Evolutionary conservation across 2,329 filamentous ascomycete genomes (phyloP), one percentile per base, ranked within the genome.

Genomic region (Thielaviopsis musarum): DNA sequence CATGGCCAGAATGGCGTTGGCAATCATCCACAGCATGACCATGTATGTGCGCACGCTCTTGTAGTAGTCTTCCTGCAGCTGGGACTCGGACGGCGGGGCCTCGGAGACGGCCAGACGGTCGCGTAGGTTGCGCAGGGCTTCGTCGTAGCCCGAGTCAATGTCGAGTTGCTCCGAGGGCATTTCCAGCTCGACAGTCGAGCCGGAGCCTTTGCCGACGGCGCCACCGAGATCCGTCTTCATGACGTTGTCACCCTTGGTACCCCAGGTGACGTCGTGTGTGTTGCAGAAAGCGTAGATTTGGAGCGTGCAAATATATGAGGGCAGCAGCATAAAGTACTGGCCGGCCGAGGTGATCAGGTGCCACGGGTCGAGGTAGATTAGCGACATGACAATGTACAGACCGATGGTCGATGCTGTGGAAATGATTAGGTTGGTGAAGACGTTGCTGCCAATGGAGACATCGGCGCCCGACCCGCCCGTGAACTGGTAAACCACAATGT

Each of bases 201-300:
- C 77, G 17, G 58, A 59, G 59, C 86, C 87, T 64, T 87, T 84
- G 56, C 84, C 84, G 6, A 87, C 82, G 13, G 94, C 93, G 5
- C 87, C 83, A 60, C 93, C 93, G 0, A 98, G 82, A 69, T 98
- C 94, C 7, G 87, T 96, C 71, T 88, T 85, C 66, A 93, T 85
- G 41, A 95, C 83, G 71, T 98, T 98, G 77, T 98, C 93, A 60
- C 93, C 93, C 74, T 98, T 98, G 53, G 93, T 98, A 52, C 93
- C 93, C 93, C 93, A 98, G 0, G 91, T 95, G 21, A 98, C 90
- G 70, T 98, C 93, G 79, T 98, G 93, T 0, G 91, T 95, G 74
- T 98, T 98, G 77, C 93, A 97, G 72, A 98, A 98, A 52, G 93
- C 93, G 73, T 98, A 98, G 21, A 97, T 90, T 71, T 98, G 93